Evolutionary conservation across 179 eudicot genomes (phyloP).

Genomic region (Vitellaria paradoxa): DNA sequence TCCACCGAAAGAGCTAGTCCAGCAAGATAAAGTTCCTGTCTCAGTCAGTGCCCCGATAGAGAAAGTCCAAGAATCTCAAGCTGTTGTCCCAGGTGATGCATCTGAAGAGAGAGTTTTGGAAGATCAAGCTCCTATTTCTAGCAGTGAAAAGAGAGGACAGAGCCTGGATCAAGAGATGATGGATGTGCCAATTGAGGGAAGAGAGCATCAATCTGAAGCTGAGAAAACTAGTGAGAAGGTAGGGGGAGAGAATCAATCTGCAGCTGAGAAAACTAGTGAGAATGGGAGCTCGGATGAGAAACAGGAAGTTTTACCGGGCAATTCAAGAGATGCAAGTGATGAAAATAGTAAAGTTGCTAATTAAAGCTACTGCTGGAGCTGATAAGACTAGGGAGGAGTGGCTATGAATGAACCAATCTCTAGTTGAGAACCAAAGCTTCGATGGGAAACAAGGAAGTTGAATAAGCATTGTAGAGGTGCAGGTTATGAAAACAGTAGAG

Average conservation of each 20-base stretch:
- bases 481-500: conserved; percentile 3
- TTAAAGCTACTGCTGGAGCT: not conserved
- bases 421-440: conserved; percentile 8
- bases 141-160: not conserved
- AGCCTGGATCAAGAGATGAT: conserved; percentile 3
- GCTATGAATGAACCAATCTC: not conserved
- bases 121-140: conserved; percentile 15
- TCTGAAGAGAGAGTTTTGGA: conserved; percentile 17
- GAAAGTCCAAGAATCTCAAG: conserved; percentile 20
- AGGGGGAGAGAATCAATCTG: conserved; percentile 6
- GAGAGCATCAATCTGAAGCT: not conserved
- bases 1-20: conserved; percentile 18
- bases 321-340: conserved; percentile 9
- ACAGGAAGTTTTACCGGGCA: conserved; percentile 9
- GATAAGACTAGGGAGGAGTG: not conserved
- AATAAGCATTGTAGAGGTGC: conserved; percentile 16
- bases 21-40: conserved; percentile 17
- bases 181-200: conserved; percentile 9
- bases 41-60: conserved; percentile 13
- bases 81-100: conserved; percentile 10
- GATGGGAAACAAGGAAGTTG: conserved; percentile 11
- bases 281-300: conserved; percentile 14
- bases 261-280: conserved; percentile 16
- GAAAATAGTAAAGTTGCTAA: conserved; percentile 6
- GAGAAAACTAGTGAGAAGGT: not conserved